Evolutionary conservation across 805 yeast species (phyloP).

Genomic region (Yarrowia sp.): DNA sequence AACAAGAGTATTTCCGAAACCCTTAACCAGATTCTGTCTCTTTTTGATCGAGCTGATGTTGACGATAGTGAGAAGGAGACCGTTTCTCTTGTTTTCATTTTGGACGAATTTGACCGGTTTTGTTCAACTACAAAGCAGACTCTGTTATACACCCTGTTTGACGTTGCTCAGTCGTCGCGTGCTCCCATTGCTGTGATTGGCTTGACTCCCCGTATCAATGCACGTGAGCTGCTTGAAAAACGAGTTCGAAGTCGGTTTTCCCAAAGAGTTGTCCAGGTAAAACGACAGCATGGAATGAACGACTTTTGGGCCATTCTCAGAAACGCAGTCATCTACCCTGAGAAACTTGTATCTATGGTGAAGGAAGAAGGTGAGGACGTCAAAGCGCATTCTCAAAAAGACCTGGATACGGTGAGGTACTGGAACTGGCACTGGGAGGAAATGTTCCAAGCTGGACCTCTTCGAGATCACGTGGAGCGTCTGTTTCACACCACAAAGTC

Average conservation of each 20-base stretch:
- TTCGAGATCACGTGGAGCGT: slow-evolving; percentile 53
- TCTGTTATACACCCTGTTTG: slow-evolving; percentile 84
- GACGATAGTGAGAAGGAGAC: slow-evolving; percentile 41
- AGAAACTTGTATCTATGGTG: slow-evolving; percentile 41
- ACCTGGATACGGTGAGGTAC: slow-evolving; percentile 34
- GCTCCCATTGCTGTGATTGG: slow-evolving; percentile 85
- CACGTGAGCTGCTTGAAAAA: slow-evolving; percentile 84
- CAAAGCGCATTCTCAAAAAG: slow-evolving; percentile 24
- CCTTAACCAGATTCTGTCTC: slow-evolving; percentile 44
- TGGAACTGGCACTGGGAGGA: slow-evolving; percentile 44
- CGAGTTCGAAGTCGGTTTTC: slow-evolving; percentile 90
- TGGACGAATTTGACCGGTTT: slow-evolving; percentile 86
- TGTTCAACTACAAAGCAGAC: slow-evolving; percentile 79
- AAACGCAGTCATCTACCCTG: slow-evolving; percentile 49
- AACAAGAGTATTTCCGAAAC: slow-evolving; percentile 47
- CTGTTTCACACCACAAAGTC: slow-evolving; percentile 68
- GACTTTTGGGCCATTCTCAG: slow-evolving; percentile 60
- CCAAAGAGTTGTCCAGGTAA: slow-evolving; percentile 71
- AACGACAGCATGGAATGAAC: slow-evolving; percentile 57
- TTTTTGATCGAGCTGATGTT: slow-evolving; percentile 45
- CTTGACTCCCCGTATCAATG: slow-evolving; percentile 72
- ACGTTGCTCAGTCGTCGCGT: slow-evolving; percentile 74
- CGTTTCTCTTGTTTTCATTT: slow-evolving; percentile 72
- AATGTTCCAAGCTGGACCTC: slow-evolving; percentile 42
- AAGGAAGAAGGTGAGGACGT: neutral